Evolutionary conservation across 2,329 filamentous ascomycete genomes (phyloP), one percentile per base, ranked within the genome.

Genomic region (Eutypella sp.): DNA sequence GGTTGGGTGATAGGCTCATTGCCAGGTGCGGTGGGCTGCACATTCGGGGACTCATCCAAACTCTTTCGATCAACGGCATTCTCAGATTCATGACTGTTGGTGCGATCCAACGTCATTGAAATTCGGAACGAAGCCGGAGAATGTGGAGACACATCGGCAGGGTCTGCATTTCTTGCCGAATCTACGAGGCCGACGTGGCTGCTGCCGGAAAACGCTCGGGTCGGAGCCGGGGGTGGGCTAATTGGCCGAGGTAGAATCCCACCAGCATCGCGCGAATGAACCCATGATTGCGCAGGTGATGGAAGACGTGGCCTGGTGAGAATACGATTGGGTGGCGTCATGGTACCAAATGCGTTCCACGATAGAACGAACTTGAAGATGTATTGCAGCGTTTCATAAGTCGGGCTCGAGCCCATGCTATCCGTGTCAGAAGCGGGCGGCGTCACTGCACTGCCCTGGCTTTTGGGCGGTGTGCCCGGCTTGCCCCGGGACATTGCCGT

Each of bases 311-410:
- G 87, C 5, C 81, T 76, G 19, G 74, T 74, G 18, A 91, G 70
- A n/a, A 84, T 75, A 3, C 82, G 78, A 34, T 84, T 78, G 3
- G 76, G 78, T 0, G 72, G 69, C 43, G 78, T 72, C 51, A 77
- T 72, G 18, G 73, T 64, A 20, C 77, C 77, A 5, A 67, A 60
- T 41, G 75, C 67, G 34, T 82, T 74, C 74, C 79, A 85, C 48
- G 85, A 83, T 2, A 90, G 74, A 9, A 84, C 81, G 58, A 91
- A 91, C 50, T 84, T 87, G 71, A 91, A 91, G 48, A 81, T 75
- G 57, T 80, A 89, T 52, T 75, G 71, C 61, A 75, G 67, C 60
- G 78, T 67, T 53, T 80, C 75, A 47, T 67, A 78, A 5, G 75
- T 67, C 1, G 79, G 78, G 2, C 75, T 71, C 8, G 78, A 81